A percentile compares a stretch with the other conserved stretches of the same genome.
Conservation (phyloP, 257 asterid species). For the Fraxinus pennsylvanica region DNA sequence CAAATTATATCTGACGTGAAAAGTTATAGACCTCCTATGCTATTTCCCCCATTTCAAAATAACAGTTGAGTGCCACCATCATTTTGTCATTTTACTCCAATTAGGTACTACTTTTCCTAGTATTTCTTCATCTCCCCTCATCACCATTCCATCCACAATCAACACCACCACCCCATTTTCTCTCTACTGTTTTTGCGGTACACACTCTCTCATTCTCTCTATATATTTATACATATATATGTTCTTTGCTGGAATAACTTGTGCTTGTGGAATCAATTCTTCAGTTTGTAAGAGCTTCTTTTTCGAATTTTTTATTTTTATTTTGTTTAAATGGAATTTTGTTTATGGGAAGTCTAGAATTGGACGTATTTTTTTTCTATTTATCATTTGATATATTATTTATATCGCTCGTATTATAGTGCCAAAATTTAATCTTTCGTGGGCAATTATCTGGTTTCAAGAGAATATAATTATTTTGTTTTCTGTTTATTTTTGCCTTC, state of each 20-base stretch:
- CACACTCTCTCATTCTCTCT: slow-evolving; percentile 12
- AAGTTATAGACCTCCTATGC: background rate
- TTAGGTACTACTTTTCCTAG: slow-evolving; percentile 15
- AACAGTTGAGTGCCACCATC: background rate
- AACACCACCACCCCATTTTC: background rate
- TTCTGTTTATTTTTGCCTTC: background rate
- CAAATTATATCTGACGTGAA: background rate
- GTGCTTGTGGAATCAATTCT: slow-evolving; percentile 22
- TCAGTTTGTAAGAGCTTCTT: slow-evolving; percentile 14
- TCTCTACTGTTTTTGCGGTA: slow-evolving; percentile 3
- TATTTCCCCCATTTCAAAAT: background rate
- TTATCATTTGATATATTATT: background rate
- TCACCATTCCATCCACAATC: slow-evolving; percentile 22
- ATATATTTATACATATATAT: background rate
- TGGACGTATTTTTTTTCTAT: background rate
- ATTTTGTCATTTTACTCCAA: slow-evolving; percentile 17
- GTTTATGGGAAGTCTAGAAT: background rate
- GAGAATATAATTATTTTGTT: background rate
- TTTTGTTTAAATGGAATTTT: slow-evolving; percentile 1
- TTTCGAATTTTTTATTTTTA: background rate
- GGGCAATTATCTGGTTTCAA: background rate
- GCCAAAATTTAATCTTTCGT: slow-evolving; percentile 4
- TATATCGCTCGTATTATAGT: background rate
- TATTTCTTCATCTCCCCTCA: slow-evolving; percentile 22
- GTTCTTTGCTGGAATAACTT: background rate